Base-by-base conservation (phyloP, 768 basidiomycete species). In the Termitomyces eurrhizus region DNA sequence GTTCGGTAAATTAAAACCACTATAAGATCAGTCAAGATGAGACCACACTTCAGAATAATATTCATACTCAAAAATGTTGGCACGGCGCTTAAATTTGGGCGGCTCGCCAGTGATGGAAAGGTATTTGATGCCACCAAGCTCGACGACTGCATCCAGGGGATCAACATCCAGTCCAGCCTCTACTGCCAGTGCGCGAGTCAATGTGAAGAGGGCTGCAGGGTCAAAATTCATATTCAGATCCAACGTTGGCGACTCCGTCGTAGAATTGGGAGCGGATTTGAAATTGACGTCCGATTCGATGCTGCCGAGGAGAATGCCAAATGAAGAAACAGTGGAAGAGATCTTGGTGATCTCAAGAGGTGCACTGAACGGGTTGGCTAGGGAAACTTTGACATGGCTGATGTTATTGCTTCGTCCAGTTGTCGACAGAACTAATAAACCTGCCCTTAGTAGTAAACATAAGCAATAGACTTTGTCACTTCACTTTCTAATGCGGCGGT, bases 301-400 rank as follows among this genome's bases (percentile, higher is more conserved):
- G 24, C 77, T 79, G 0, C 89, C 89, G 37, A 91, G 77, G 14
- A 68, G 67, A 58, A 91, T 81, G 1, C 86, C 88, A 57, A 82
- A 83, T 9, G 82, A 80, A 9, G 78, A 78, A 46, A 91, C 83
- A n/a, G 76, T 83, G 3, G 87, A 86, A 32, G 75, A 72, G 56
- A 90, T 82, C 50, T 76, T 73, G 3, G 83, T 87, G 61, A 91
- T 83, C 33, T 74, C 69, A 41, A 91, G 77, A 26, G 76, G 73
- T 2, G 85, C 75, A 6, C 82, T 84, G 73, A 92, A 91, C 4
- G 88, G 89, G 68, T 92, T 90, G 50, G 69, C 75, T 35, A 92
- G 76, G 33, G 77, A 70, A 37, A 90, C 87, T 8, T 78, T 80
- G 56, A 87, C 85, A 64, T 88, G 85, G 42, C 82, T 81, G 61